Evolutionary conservation across 768 basidiomycete genomes (phyloP).

Genomic region (Gelatoporia subvermispora): DNA sequence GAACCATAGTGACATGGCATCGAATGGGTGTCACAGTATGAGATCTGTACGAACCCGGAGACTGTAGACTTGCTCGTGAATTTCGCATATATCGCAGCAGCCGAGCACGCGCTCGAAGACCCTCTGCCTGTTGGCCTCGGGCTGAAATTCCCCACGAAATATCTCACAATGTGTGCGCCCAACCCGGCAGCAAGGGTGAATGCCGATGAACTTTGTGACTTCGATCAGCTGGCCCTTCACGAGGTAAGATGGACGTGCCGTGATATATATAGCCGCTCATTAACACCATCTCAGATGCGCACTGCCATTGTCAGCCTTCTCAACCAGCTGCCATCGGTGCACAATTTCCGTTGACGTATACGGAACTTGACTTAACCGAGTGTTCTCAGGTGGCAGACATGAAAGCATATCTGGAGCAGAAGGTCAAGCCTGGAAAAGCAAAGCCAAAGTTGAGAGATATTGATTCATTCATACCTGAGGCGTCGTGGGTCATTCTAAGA

Average conservation of each 20-base stretch:
- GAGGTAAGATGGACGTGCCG: conserved; percentile 33
- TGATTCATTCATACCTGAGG: conserved; percentile 42
- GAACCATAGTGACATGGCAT: neutral
- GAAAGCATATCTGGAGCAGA: conserved; percentile 51
- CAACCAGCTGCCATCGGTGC: conserved; percentile 44
- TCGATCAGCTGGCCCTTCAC: conserved; percentile 38
- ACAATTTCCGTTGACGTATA: no score
- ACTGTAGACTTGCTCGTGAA: conserved; percentile 69
- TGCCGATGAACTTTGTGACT: conserved; percentile 42
- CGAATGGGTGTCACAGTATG: conserved; percentile 41
- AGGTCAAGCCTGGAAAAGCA: conserved; percentile 42
- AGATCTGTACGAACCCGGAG: conserved; percentile 58
- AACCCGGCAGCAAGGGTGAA: conserved; percentile 1
- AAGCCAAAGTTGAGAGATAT: conserved; percentile 53
- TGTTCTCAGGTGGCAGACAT: conserved; percentile 45
- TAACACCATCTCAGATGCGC: conserved; percentile 49
- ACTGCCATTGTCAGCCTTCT: conserved; percentile 38
- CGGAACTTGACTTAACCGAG: no score
- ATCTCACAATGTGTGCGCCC: neutral
- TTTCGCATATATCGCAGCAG: conserved; percentile 52
- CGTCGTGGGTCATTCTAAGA: conserved; percentile 62
- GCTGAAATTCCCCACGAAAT: conserved; percentile 46
- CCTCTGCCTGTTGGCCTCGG: conserved; percentile 59
- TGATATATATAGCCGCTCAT: no score
- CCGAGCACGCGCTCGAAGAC: conserved; percentile 48